phyloP scores from a whole-genome alignment of 768 basidiomycete genomes.

The Mycena metata region DNA sequence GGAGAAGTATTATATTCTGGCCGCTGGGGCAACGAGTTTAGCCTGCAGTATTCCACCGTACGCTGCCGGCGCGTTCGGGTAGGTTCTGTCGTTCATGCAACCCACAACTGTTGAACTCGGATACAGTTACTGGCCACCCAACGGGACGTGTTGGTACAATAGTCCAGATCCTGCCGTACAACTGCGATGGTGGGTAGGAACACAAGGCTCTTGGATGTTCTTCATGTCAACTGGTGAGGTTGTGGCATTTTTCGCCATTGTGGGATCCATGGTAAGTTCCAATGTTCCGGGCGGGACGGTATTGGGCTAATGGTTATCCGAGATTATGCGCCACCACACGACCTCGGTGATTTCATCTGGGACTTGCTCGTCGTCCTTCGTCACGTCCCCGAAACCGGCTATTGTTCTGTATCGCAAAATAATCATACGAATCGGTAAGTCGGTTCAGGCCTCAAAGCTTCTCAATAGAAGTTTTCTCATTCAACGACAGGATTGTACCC shows the following conservation, averaged over 20 bases:
- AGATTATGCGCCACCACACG: not conserved
- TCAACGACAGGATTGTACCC: not conserved
- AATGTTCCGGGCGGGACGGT: not conserved
- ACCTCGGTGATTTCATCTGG: not conserved
- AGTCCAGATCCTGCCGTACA: not conserved
- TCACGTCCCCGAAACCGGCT: not conserved
- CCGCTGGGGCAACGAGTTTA: not conserved
- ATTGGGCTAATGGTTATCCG: not conserved
- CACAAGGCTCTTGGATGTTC: slow-evolving; percentile 19
- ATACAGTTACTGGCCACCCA: slow-evolving; percentile 5
- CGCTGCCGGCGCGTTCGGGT: slow-evolving; percentile 22
- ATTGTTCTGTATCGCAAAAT: slow-evolving; percentile 17
- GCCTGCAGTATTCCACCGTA: slow-evolving; percentile 18
- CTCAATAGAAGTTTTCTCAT: not conserved
- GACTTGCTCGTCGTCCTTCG: not conserved
- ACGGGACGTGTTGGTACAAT: slow-evolving; percentile 25
- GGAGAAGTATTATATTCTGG: slow-evolving; percentile 28
- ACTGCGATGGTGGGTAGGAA: slow-evolving; percentile 22
- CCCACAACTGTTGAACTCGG: not conserved
- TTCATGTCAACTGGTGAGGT: slow-evolving; percentile 24
- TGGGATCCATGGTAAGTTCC: not conserved
- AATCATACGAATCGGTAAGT: slow-evolving; percentile 27
- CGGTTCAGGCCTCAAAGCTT: not conserved
- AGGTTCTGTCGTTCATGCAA: not conserved
- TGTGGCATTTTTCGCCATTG: slow-evolving; percentile 14